Base-by-base conservation (phyloP, 495 filamentous ascomycete species). In the Cercophora newfieldiana region DNA sequence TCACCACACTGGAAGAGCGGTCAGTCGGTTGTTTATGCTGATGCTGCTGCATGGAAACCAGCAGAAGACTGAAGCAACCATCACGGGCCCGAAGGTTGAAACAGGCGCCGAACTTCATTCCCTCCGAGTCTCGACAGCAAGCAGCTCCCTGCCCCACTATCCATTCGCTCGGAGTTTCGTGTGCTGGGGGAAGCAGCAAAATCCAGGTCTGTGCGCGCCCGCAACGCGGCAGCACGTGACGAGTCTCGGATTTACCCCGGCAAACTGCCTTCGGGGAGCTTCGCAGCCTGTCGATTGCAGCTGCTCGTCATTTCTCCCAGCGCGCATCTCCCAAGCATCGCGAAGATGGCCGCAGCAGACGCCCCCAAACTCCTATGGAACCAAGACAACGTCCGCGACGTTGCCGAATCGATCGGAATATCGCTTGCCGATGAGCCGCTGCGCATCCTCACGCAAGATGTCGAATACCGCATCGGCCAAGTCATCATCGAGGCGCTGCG, bases 361-460 rank as follows among this genome's bases (percentile, higher is more conserved):
- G 71, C 63, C 49, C 74, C 72, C 0, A 80, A 78, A 53, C 75
- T 86, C 7, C 86, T 96, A 70, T 99, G 95, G 95, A 97, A 97
- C 75, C 91, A 90, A 22, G 96, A 99, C 69, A 98, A 95, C 66
- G 91, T 98, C 68, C 86, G 86, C 70, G 95, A 99, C 74, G 93
- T 98, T 49, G 94, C 94, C 53, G 95, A 99, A 74, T 97, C 95
- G 6, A 88, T 97, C 60, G 95, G 95, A 44, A 93, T 98, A 66
- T 78, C 85, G 61, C 83, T 99, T 62, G 83, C 82, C 70, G 90
- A 95, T 48, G 93, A 97, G 63, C 90, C 92, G 18, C 86, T 92
- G 14, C 89, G 93, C 49, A 87, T 90, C 29, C 88, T 99, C 57
- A 86, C 92, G 6, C 92, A 93, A 75, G 95, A 99, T 75, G 92